Evolutionary conservation across 106 monocot species (phyloP), one percentile per base, ranked within the genome.

Genomic region (Allium sativum): DNA sequence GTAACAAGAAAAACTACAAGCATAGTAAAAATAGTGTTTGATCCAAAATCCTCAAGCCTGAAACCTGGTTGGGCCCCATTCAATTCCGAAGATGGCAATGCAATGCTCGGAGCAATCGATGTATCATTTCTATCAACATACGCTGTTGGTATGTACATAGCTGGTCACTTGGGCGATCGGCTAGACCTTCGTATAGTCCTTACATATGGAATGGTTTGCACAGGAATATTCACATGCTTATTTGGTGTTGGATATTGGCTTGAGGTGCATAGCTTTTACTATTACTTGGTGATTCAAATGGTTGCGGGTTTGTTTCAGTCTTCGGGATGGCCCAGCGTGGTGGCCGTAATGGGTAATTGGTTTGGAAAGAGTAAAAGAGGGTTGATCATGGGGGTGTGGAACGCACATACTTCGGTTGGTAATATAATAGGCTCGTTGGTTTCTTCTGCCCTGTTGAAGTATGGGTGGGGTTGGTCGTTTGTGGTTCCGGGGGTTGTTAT

Each of bases 401-500:
- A 89, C 64, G 81, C 89, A 3, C 89, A 89, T 54, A 89, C 89
- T 19, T 89, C 89, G 0, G 60, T 89, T 45, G 89, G 89, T 12
- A 89, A 89, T 59, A 89, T 89, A 18, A 52, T 65, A 10, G 89
- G 89, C 16, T 89, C 89, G 1, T 54, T 89, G 73, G 79, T 89
- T 51, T 81, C 89, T 53, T 73, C 89, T 15, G 76, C 65, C 40
- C 21, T 89, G 55, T 66, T 89, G 61, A 71, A 58, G 46, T 84
- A 71, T 48, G 89, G 89, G 1, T 89, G 89, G 89, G 89, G 89
- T 12, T 89, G 84, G 84, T 89, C 89, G 7, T 89, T 89, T 59
- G 84, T 44, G 12, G 75, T 77, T 61, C 89, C 89, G 17, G 89
- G 89, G 8, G 12, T 82, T 56, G 61, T 81, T 40, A 89, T 84